Base-by-base conservation (phyloP, 805 yeast species). In the Lachancea cidri region DNA sequence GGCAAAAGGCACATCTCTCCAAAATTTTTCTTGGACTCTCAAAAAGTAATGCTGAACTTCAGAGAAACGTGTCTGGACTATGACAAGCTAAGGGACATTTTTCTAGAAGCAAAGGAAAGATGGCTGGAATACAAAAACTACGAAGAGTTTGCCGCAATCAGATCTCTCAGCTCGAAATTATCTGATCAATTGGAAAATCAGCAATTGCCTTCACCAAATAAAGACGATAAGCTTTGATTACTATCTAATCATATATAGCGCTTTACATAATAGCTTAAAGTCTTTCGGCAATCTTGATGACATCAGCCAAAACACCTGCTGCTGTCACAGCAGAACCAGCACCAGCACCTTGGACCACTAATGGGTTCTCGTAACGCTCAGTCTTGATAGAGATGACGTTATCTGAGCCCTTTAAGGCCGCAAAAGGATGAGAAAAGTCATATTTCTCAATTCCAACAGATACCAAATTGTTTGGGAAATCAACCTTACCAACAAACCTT, bases 321-420 rank as follows among this genome's bases (percentile, higher is more conserved):
- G 86, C 85, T 24, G 85, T 79, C 35, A 81, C 86, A 14, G 70
- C 84, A 35, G 81, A 81, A 58, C 94, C 93, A 55, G 95, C 77
- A 54, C 95, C 99, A 24, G 99, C 98, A 68, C 99, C 99, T 74
- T 93, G 98, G 55, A 93, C 76, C 48, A 93, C 83, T 62, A 93
- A 74, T 40, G 98, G 98, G 67, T 86, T 87, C 31, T 83, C 77
- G 67, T 93, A 93, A 70, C 99, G 84, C 62, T 86, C 81, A 24
- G 97, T 83, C 64, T 81, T 82, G 69, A 93, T 84, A 17, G 97
- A 81, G 47, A 93, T 83, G 45, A 93, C 96, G 60, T 93, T 93
- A 64, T 93, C 98, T 47, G 96, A 86, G 38, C 98, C 98, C 71
- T 86, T 84, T 62, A 93, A 76, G 9, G 95, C 74, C 32, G 98